Conservation (phyloP, 305 asterid species). For the Fraxinus albicans region DNA sequence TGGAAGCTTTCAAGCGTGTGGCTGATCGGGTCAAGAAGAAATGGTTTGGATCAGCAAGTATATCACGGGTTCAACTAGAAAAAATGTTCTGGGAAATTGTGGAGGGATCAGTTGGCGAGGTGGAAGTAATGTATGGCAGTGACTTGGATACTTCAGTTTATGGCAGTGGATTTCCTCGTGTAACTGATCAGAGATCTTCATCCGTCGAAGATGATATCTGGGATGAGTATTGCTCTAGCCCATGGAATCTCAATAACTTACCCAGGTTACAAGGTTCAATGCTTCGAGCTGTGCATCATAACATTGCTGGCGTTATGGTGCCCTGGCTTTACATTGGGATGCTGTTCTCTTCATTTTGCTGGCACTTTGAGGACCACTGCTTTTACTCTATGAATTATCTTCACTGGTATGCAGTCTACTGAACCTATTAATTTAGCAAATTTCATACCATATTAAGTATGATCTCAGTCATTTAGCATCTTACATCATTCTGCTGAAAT, state of each 20-base stretch:
- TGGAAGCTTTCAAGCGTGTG: constrained; percentile 87
- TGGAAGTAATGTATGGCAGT: constrained; percentile 92
- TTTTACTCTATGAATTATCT: constrained; percentile 95
- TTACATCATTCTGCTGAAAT: constrained; percentile 4
- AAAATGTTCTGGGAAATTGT: constrained; percentile 96
- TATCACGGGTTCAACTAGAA: constrained; percentile 75
- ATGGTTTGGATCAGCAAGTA: constrained; percentile 75
- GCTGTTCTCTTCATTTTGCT: constrained; percentile 95
- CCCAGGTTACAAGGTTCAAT: constrained; percentile 90
- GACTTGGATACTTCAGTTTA: constrained; percentile 85
- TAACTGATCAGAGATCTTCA: constrained; percentile 47
- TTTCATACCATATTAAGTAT: constrained; percentile 1
- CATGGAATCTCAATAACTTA: constrained; percentile 95
- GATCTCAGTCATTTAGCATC: constrained; percentile 1
- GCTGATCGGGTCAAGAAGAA: constrained; percentile 86
- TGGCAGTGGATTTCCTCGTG: constrained; percentile 94
- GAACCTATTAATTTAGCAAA: constrained; percentile 18
- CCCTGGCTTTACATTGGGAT: constrained; percentile 97
- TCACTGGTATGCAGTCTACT: constrained; percentile 66
- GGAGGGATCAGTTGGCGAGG: constrained; percentile 89
- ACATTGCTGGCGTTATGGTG: constrained; percentile 96
- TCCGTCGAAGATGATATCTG: constrained; percentile 61
- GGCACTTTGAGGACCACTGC: constrained; percentile 99
- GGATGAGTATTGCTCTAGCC: constrained; percentile 78
- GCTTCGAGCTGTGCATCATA: constrained; percentile 85